phyloP scores from a whole-genome alignment of 805 yeast genomes.

The Komagataella pastoris region DNA sequence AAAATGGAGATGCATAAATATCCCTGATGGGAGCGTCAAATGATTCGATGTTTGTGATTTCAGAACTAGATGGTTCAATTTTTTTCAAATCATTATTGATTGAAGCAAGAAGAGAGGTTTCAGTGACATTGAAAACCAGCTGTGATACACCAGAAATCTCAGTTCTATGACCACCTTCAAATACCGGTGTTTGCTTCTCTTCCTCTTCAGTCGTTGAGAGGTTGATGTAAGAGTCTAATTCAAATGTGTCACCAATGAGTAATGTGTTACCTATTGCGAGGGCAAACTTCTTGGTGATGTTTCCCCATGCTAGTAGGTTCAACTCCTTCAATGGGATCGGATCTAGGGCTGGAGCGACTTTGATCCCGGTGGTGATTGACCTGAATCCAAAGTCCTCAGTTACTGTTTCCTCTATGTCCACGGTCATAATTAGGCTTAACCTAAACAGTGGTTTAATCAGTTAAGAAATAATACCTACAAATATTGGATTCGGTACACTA shows the following conservation, averaged over 20 bases:
- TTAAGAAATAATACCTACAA: not conserved
- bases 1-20: not conserved
- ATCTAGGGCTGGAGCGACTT: conserved; percentile 23
- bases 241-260: conserved; percentile 20
- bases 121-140: not conserved
- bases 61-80: not conserved
- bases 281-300: conserved; percentile 17
- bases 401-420: not conserved
- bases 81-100: not conserved
- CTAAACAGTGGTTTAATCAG: not conserved
- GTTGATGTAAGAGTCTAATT: conserved; percentile 7
- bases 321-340: conserved; percentile 18
- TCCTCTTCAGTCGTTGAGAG: not conserved
- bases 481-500: not conserved
- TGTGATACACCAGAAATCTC: not conserved
- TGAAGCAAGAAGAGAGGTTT: not conserved
- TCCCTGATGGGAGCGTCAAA: not conserved
- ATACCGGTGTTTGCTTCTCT: not conserved
- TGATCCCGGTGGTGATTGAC: conserved; percentile 16
- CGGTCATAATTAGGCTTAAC: not conserved
- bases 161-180: not conserved
- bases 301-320: conserved; percentile 24
- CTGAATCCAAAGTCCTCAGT: conserved; percentile 33
- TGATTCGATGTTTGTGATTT: not conserved
- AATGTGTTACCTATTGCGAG: conserved; percentile 23